Base-by-base conservation (phyloP, 2,329 filamentous ascomycete species). In the Trichoderma citrinoviride region DNA sequence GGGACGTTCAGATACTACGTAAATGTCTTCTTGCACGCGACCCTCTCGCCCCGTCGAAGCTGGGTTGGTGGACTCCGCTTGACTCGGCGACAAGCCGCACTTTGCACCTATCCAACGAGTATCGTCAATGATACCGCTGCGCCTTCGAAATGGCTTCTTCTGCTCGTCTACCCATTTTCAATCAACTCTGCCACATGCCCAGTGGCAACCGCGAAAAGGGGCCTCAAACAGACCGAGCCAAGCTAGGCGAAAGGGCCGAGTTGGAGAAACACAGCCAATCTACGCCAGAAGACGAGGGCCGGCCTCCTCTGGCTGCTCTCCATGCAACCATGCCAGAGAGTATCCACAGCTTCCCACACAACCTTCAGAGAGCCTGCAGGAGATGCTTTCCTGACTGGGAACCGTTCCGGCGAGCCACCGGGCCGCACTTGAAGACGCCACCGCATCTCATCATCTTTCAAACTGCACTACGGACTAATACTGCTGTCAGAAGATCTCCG, bases 301-400 rank as follows among this genome's bases (percentile, higher is more conserved):
- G 41, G 52, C 43, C 50, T 55, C 43, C 50, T 55, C 49, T 60
- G 46, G 55, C 17, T 37, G 41, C 55, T 58, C 46, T 46, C 62
- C 29, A 58, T 64, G 61, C 61, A 41, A 46, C 54, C 23, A 46
- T 27, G 21, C 44, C 47, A 43, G 23, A 27, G 21, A 7, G 61
- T 25, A 23, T 60, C 61, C 61, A 64, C 61, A 29, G 23, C 41
- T 60, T 44, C 47, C 61, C 46, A 65, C 47, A 58, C 53, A 43
- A 56, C 47, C 47, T 65, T 46, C 53, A 6, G 46, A 46, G 19
- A 54, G 46, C 55, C 19, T 57, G 47, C 55, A 58, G 62, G 62
- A 65, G 55, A 65, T 65, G 62, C 40, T 65, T 37, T 65, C 62
- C 62, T 58, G 40, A 65, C 62, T 65, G 54, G 62, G 62, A 60